Evolutionary conservation across 345 rosid species (phyloP).

Genomic region (Eucalyptus coolabah): DNA sequence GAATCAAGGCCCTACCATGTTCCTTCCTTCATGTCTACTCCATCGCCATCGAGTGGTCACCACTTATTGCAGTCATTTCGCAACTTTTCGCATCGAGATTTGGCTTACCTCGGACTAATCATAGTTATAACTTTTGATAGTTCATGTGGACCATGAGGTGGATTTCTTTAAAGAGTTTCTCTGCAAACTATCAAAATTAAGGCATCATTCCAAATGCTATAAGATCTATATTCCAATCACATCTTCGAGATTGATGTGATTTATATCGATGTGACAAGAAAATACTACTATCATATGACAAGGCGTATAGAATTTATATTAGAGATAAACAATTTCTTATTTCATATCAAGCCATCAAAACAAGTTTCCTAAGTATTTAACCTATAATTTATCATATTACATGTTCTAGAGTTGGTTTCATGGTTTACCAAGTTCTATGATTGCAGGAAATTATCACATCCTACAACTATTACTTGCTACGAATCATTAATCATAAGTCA

Average conservation of each 20-base stretch:
- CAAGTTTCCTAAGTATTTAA: too few species aligned
- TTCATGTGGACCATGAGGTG: not conserved
- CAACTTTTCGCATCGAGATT: not conserved
- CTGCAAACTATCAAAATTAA: fast-evolving
- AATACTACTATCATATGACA: not conserved
- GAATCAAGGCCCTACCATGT: not conserved
- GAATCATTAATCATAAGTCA: not conserved
- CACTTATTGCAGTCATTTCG: not conserved
- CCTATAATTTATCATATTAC: too few species aligned
- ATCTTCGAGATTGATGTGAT: not conserved
- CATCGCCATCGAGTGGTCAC: not conserved
- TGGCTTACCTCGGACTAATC: not conserved
- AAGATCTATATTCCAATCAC: not conserved
- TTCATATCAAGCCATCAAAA: fast-evolving
- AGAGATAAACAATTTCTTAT: fast-evolving
- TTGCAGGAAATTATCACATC: not conserved
- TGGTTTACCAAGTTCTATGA: too few species aligned
- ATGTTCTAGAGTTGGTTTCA: too few species aligned
- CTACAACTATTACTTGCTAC: fast-evolving
- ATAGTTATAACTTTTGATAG: fast-evolving
- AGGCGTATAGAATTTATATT: not conserved
- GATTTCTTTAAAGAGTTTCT: not conserved
- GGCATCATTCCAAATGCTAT: not conserved
- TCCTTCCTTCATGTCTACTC: not conserved
- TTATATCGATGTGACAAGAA: fast-evolving